Evolutionary conservation across 2,329 filamentous ascomycete genomes (phyloP), one percentile per base, ranked within the genome.

Genomic region (Trichophyton rubrum): DNA sequence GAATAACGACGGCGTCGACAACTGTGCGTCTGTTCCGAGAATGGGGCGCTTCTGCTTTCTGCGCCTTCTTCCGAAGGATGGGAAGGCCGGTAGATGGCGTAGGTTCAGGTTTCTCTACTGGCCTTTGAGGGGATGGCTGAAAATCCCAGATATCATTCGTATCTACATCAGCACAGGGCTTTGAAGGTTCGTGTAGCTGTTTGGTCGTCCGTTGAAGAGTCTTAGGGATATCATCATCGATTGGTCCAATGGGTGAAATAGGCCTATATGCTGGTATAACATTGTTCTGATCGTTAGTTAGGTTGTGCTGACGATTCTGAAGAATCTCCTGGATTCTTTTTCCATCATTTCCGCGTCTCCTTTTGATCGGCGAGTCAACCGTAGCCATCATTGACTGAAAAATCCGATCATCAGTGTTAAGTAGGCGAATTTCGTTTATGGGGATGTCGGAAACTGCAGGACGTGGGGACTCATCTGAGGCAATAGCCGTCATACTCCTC

Each of bases 241-340:
- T 24, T 30, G 13, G 24, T 5, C 27, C 49, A 53, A 30, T 30
- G 22, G 49, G 43, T 88, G 89, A 38, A 74, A 90, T 40, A 92
- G 92, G 45, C 92, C 92, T 1, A 85, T 92, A 40, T 90, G 88
- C 76, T 82, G 90, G 67, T 78, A 75, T 3, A 78, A 93, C 17
- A 75, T 93, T 17, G 75, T 97, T 65, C 81, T 85, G 59, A 79
- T 81, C 59, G 88, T 96, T 75, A 84, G 95, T 62, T 84, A 86
- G 70, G 84, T 86, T 71, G 87, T 90, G 38, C 72, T 95, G 62
- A 83, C 27, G 22, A n/a, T 11, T 17, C 30, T 30, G 49, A 6
- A 53, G 11, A 17, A 41, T 13, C 20, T 17, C 38, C 33, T 30
- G 41, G 35, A 72, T 61, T 30, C 64, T 68, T 53, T 68, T 68